Base-by-base conservation (phyloP, 2,329 filamentous ascomycete species). In the Elsinoe arachidis region DNA sequence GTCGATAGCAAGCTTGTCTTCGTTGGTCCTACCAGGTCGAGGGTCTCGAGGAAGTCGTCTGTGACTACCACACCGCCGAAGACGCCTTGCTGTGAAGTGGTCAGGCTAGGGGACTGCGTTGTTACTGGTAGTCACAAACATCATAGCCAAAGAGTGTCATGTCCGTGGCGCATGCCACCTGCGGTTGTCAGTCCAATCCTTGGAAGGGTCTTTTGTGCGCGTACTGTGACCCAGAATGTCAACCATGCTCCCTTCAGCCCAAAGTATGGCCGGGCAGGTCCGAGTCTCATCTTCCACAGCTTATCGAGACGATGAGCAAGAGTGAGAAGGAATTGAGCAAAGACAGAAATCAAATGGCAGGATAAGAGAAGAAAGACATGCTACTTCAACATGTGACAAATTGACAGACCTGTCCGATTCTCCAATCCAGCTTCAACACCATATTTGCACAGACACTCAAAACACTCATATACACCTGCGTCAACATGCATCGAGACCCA, bases 41-140 rank as follows among this genome's bases (percentile, higher is more conserved):
- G 74, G 1, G 74, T 68, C 37, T 77, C 67, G 2, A 81, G 73
- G 55, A 80, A 81, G 61, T 81, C 73, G 11, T 73, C 66, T 0
- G 78, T 80, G 12, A 82, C 76, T 26, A 81, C 73, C 5, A 81
- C 78, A 55, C 79, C 79, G 26, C 77, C 75, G 60, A 80, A 80
- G 2, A 81, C 77, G 59, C 78, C 79, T 66, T 80, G 76, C 53
- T 78, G 74, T 55, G 76, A 76, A 3, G 35, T 52, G n/a, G 33
- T 26, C 33, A 34, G 2, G 21, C 6, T 10, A 19, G 14, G 15
- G 23, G n/a, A 14, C 39, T 10, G 11, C 9, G 15, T 19, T n/a
- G n/a, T n/a, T 43, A 19, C 44, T 17, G 49, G 35, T n/a, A 11
- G 17, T 11, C 37, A 35, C 56, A 5, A 19, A 51, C 58, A 52